A percentile compares a stretch with the other conserved stretches of the same genome.
These are phyloP conservation scores for Metschnikowia rubicola DNA, from an alignment of 805 yeast genomes.

Conservation along the genomic window DNA sequence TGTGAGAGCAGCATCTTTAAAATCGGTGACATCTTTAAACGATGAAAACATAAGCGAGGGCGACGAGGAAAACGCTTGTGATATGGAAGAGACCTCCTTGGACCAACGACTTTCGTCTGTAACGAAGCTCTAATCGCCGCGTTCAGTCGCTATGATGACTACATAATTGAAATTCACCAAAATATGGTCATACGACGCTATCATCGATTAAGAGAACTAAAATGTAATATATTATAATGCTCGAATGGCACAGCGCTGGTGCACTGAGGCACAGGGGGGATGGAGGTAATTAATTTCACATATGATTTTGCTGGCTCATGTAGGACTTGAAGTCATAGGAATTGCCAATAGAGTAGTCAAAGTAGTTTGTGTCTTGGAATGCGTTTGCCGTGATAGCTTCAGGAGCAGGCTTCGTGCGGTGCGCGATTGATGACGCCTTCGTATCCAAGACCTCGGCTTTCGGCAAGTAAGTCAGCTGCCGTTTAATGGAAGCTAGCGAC, in stretches of 20 bases:
- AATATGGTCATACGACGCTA: too few relatives aligned
- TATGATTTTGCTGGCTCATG: slow-evolving; percentile 25
- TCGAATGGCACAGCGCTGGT: too few relatives aligned
- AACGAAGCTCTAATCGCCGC: not conserved
- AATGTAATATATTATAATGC: too few relatives aligned
- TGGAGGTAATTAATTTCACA: not conserved
- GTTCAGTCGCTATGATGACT: not conserved
- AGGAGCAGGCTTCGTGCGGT: not conserved
- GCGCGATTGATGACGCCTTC: not conserved
- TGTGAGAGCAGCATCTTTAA: slow-evolving; percentile 28
- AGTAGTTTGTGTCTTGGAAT: slow-evolving; percentile 25
- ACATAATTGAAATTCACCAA: too few relatives aligned
- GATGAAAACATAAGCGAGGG: slow-evolving; percentile 20
- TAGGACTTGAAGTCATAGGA: slow-evolving; percentile 37
- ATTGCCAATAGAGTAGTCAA: slow-evolving; percentile 31
- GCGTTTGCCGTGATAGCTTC: not conserved
- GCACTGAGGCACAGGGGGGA: not conserved
- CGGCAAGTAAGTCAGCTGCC: slow-evolving; percentile 3
- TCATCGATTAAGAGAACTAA: too few relatives aligned
- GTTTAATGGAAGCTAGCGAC: slow-evolving; percentile 4
- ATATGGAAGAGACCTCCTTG: not conserved
- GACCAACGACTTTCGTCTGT: not conserved
- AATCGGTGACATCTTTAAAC: slow-evolving; percentile 28
- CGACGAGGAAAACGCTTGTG: slow-evolving; percentile 15
- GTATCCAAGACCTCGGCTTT: not conserved